Conservation (phyloP, 345 rosid species). For the Eucalyptus decipiens region DNA sequence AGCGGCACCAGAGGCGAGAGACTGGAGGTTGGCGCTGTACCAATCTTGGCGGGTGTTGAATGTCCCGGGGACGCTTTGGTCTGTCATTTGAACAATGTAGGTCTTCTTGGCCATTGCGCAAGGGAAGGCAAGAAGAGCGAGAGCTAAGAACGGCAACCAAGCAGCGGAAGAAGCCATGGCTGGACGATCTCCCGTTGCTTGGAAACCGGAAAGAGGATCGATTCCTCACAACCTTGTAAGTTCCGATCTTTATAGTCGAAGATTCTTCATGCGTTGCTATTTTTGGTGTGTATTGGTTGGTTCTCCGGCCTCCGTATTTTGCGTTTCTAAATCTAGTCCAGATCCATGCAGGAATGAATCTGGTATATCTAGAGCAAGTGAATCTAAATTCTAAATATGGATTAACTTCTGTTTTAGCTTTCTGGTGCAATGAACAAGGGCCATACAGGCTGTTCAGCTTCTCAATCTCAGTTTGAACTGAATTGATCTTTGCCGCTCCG, state of each 20-base stretch:
- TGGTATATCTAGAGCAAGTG: background rate
- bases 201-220: background rate
- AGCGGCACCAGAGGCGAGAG: constrained; percentile 11
- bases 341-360: background rate
- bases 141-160: background rate
- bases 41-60: constrained; percentile 52
- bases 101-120: constrained; percentile 10
- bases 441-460: background rate
- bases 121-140: background rate
- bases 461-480: background rate
- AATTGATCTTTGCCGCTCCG: background rate
- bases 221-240: background rate
- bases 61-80: constrained; percentile 34
- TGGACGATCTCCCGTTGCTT: background rate
- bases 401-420: background rate
- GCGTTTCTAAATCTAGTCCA: background rate
- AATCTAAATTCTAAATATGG: background rate
- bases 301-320: background rate
- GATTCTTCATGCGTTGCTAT: background rate
- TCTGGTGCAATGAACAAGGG: background rate
- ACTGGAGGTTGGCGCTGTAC: constrained; percentile 50
- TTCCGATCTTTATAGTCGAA: background rate
- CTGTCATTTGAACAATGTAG: constrained; percentile 76
- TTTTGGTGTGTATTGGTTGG: background rate
- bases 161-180: background rate